Conservation (phyloP, 345 rosid species). For the Salix dunnii region DNA sequence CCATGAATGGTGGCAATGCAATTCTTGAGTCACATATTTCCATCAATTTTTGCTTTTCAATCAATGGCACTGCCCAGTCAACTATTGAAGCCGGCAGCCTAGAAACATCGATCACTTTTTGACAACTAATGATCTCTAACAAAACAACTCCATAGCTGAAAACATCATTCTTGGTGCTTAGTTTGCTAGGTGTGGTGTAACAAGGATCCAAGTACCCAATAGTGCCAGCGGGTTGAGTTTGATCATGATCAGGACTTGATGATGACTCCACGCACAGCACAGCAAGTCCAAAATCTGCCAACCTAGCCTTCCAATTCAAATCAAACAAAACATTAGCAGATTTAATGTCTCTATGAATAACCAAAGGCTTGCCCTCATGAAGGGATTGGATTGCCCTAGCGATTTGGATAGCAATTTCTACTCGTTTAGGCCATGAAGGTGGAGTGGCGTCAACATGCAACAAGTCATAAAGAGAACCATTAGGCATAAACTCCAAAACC, state of each 20-base stretch:
- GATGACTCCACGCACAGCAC: constrained; percentile 14
- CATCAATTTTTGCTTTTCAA: constrained; percentile 21
- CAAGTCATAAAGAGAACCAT: constrained; percentile 57
- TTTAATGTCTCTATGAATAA: constrained; percentile 76
- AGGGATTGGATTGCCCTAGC: constrained; percentile 60
- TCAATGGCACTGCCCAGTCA: constrained; percentile 65
- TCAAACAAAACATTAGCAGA: constrained; percentile 63
- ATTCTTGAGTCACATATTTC: constrained; percentile 46
- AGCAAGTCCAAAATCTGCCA: constrained; percentile 71
- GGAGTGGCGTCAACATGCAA: constrained; percentile 40
- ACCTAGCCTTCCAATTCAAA: constrained; percentile 48
- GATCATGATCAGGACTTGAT: constrained; percentile 5
- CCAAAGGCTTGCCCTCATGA: constrained; percentile 34
- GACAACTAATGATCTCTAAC: constrained; percentile 60
- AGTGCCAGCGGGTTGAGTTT: constrained; percentile 60
- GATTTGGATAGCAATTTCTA: constrained; percentile 53
- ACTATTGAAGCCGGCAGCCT: constrained; percentile 47
- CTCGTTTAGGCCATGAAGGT: constrained; percentile 51
- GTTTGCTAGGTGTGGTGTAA: constrained; percentile 47
- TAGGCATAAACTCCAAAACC: constrained; percentile 77
- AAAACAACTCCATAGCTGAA: constrained; percentile 66
- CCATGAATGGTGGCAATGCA: constrained; percentile 28
- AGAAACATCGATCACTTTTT: constrained; percentile 56
- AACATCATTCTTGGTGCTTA: constrained; percentile 58
- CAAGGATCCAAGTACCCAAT: constrained; percentile 74